Evolutionary conservation across 305 asterid species (phyloP).

Genomic region (Ruellia speciosa): DNA sequence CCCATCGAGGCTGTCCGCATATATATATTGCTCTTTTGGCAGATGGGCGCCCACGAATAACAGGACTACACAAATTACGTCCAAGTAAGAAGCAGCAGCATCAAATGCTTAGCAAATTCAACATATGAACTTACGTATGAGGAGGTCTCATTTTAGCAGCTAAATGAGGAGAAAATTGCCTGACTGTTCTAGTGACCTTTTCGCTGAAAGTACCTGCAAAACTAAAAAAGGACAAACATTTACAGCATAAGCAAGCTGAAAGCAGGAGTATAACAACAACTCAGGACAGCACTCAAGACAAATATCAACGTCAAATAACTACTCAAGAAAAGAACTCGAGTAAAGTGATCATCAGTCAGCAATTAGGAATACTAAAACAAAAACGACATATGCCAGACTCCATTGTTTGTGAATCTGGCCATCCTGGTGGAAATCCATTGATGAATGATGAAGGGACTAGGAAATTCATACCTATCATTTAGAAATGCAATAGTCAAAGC

Average conservation of each 20-base stretch:
- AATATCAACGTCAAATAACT: neutral
- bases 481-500: conserved; percentile 79
- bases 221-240: conserved; percentile 42
- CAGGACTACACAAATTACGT: conserved; percentile 52
- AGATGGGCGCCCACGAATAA: conserved; percentile 94
- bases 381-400: neutral
- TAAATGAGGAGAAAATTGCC: conserved; percentile 89
- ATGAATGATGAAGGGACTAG: neutral
- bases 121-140: conserved; percentile 48
- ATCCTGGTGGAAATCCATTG: neutral
- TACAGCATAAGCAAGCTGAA: conserved; percentile 24
- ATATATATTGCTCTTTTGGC: conserved; percentile 67
- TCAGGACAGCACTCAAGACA: neutral
- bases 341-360: neutral
- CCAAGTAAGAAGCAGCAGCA: conserved; percentile 17
- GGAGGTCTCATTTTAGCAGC: conserved; percentile 98
- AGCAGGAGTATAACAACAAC: too few species aligned
- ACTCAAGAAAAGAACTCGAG: neutral
- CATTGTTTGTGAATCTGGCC: neutral
- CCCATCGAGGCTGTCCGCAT: conserved; percentile 94
- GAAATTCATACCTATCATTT: conserved; percentile 67
- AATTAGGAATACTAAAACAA: neutral
- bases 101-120: conserved; percentile 14
- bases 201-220: conserved; percentile 92
- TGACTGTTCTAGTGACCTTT: conserved; percentile 75